Conservation (phyloP, 805 yeast genomes). For the Ogataea trehalophila region DNA sequence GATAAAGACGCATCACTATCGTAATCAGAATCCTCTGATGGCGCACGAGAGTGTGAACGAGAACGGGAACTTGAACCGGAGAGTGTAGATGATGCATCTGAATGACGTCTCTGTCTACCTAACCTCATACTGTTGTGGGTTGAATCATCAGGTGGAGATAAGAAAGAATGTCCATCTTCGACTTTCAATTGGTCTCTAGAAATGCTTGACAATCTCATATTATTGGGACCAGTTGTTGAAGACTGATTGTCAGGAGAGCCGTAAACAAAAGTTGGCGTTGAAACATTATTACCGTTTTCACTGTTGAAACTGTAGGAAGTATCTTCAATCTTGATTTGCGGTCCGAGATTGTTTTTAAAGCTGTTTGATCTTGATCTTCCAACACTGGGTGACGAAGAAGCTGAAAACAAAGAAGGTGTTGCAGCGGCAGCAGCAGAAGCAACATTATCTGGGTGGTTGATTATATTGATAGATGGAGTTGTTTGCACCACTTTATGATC, state of each 20-base stretch:
- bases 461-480: conserved; percentile 19
- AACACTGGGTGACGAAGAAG: conserved; percentile 36
- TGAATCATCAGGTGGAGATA: conserved; percentile 28
- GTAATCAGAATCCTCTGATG: conserved; percentile 29
- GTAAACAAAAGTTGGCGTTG: conserved; percentile 9
- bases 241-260: conserved; percentile 1
- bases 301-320: conserved; percentile 4
- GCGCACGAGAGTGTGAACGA: conserved; percentile 21
- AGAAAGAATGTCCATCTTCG: conserved; percentile 26
- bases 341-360: conserved; percentile 8
- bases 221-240: conserved; percentile 6
- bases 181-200: conserved; percentile 20
- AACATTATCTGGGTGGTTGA: conserved; percentile 36
- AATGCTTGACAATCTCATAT: not conserved
- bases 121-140: conserved; percentile 29
- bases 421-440: conserved; percentile 49
- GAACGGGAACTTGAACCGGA: conserved; percentile 29
- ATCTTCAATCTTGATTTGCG: conserved; percentile 25
- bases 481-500: not conserved
- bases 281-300: not conserved
- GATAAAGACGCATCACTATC: conserved; percentile 27
- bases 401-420: conserved; percentile 55
- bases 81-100: conserved; percentile 23
- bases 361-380: conserved; percentile 30
- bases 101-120: conserved; percentile 35